Evolutionary conservation across 768 basidiomycete genomes (phyloP).

Genomic region (Phylloporus sp.): DNA sequence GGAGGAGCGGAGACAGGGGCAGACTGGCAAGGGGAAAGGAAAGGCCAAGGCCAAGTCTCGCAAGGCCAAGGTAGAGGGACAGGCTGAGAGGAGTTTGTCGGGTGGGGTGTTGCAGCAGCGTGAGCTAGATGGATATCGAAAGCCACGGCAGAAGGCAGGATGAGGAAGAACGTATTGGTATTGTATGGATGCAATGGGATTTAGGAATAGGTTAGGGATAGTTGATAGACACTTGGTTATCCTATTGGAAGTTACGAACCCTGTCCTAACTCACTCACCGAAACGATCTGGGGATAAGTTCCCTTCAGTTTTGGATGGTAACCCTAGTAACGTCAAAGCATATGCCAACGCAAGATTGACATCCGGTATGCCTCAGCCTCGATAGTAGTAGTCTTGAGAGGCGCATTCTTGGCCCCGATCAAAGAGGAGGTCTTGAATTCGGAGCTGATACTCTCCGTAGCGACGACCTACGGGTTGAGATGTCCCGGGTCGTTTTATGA

Average conservation of each 20-base stretch:
- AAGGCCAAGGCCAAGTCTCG: conserved; percentile 1
- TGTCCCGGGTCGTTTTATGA: too few relatives aligned
- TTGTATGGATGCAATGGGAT: too few relatives aligned
- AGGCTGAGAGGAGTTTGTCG: neutral
- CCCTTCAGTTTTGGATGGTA: too few relatives aligned
- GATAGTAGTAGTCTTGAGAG: too few relatives aligned
- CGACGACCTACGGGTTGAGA: neutral
- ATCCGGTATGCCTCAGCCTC: too few relatives aligned
- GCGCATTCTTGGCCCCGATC: too few relatives aligned
- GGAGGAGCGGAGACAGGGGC: neutral
- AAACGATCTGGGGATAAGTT: too few relatives aligned
- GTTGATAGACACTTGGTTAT: too few relatives aligned
- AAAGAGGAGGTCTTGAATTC: neutral
- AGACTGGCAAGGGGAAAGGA: neutral
- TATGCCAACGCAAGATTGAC: neutral
- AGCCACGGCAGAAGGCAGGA: neutral
- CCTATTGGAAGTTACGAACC: too few relatives aligned
- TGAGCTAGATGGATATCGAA: neutral
- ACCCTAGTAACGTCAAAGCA: too few relatives aligned
- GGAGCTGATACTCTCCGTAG: neutral
- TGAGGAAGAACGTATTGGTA: neutral
- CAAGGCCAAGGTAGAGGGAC: conserved; percentile 9
- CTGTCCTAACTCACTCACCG: too few relatives aligned
- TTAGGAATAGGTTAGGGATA: too few relatives aligned
- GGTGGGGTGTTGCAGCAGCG: neutral